A percentile compares a stretch with the other conserved stretches of the same genome.
Conservation (phyloP, 2,329 filamentous ascomycete genomes). For the Aspergillus tanneri region DNA sequence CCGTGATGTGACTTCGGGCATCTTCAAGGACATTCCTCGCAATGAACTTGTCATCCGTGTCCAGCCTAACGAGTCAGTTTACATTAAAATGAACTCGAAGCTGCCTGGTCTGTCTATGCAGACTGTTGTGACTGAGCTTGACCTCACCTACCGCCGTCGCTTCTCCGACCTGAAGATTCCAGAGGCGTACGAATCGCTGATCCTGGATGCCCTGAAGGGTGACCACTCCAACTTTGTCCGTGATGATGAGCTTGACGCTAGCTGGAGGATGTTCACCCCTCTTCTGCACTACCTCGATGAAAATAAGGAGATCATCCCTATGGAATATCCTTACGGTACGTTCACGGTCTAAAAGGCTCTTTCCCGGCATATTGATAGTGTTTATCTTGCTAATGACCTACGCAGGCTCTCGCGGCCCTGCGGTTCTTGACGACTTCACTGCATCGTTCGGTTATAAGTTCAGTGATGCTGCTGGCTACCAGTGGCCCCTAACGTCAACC, state of each 20-base stretch:
- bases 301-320: slow-evolving; percentile 98
- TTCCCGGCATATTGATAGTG: not conserved
- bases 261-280: slow-evolving; percentile 98
- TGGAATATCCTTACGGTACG: slow-evolving; percentile 99
- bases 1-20: slow-evolving; percentile 98
- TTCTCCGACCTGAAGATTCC: slow-evolving; percentile 99
- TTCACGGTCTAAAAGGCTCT: slow-evolving; percentile 10
- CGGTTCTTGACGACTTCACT: slow-evolving; percentile 96
- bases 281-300: slow-evolving; percentile 97
- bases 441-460: slow-evolving; percentile 99
- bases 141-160: slow-evolving; percentile 93
- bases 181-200: slow-evolving; percentile 96
- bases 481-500: slow-evolving; percentile 80
- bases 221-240: slow-evolving; percentile 99
- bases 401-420: slow-evolving; percentile 88
- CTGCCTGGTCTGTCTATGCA: slow-evolving; percentile 98
- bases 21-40: slow-evolving; percentile 99
- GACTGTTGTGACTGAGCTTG: slow-evolving; percentile 96
- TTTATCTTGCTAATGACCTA: slow-evolving; percentile 9
- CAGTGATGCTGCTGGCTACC: slow-evolving; percentile 91
- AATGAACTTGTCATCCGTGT: slow-evolving; percentile 99
- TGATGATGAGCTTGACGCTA: slow-evolving; percentile 94
- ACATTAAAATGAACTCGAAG: slow-evolving; percentile 99
- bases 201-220: slow-evolving; percentile 95
- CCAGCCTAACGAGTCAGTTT: slow-evolving; percentile 98